phyloP scores from a whole-genome alignment of 1,284 basidiomycete species.

The Leccinum huronense region DNA sequence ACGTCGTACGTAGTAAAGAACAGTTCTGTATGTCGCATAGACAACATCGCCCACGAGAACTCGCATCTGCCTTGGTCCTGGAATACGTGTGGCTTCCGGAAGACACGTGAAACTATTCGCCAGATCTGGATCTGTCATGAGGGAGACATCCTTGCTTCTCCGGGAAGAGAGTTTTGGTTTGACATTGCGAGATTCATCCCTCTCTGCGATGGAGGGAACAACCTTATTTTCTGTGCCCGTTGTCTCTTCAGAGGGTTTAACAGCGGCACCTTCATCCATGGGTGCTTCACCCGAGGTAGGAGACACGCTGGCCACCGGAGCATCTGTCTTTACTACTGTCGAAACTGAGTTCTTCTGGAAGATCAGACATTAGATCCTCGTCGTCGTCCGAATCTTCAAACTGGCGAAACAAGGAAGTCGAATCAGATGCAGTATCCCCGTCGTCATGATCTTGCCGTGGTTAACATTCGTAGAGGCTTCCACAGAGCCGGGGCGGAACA shows the following conservation, averaged over 20 bases:
- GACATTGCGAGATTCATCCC: constrained; percentile 31
- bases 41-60: constrained; percentile 76
- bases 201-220: constrained; percentile 1
- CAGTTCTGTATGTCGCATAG: constrained; percentile 79
- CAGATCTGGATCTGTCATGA: constrained; percentile 18
- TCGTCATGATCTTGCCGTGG: constrained; percentile 27
- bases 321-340: constrained; percentile 31
- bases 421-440: constrained; percentile 27
- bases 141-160: constrained; percentile 21
- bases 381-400: constrained; percentile 67
- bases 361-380: constrained; percentile 38
- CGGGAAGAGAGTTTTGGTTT: constrained; percentile 32
- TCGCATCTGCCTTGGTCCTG: constrained; percentile 50
- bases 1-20: constrained; percentile 74
- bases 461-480: constrained; percentile 44
- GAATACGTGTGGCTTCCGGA: constrained; percentile 13
- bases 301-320: constrained; percentile 11
- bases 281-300: constrained; percentile 5
- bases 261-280: constrained; percentile 11
- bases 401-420: constrained; percentile 33
- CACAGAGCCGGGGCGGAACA: constrained; percentile 69
- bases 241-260: constrained; percentile 12
- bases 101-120: not conserved
- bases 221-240: constrained; percentile 3
- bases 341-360: constrained; percentile 33